Conservation (phyloP, 2,329 filamentous ascomycete species). For the Penicillium sp. region DNA sequence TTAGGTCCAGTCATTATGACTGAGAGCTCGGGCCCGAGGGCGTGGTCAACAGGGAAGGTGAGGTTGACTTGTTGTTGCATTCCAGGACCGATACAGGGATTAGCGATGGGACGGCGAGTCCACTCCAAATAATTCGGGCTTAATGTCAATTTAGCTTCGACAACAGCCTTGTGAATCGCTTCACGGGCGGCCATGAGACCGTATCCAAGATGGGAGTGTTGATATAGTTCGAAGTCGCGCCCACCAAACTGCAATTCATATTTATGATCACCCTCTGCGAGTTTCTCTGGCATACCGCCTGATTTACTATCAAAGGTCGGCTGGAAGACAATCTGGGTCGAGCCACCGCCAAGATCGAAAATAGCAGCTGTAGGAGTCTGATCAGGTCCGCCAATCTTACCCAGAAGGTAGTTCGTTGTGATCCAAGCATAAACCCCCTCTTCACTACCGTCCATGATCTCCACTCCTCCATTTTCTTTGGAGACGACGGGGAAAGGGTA, state of each 20-base stretch:
- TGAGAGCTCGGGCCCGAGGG: slow-evolving; percentile 60
- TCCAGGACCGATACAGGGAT: slow-evolving; percentile 83
- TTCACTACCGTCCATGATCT: slow-evolving; percentile 96
- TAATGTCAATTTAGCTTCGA: slow-evolving; percentile 66
- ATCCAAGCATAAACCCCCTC: slow-evolving; percentile 99
- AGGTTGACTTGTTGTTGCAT: slow-evolving; percentile 72
- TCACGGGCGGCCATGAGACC: slow-evolving; percentile 93
- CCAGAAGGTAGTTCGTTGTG: slow-evolving; percentile 95
- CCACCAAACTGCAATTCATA: slow-evolving; percentile 89
- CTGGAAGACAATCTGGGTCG: slow-evolving; percentile 97
- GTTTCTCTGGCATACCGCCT: slow-evolving; percentile 78
- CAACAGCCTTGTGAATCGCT: slow-evolving; percentile 70
- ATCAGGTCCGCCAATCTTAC: slow-evolving; percentile 92
- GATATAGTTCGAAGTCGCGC: slow-evolving; percentile 87
- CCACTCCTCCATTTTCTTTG: slow-evolving; percentile 77
- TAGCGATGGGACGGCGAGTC: slow-evolving; percentile 66
- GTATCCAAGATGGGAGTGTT: slow-evolving; percentile 96
- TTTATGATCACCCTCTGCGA: slow-evolving; percentile 91
- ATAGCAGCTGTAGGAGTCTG: slow-evolving; percentile 87
- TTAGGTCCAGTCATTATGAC: slow-evolving; percentile 87
- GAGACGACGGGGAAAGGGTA: slow-evolving; percentile 95
- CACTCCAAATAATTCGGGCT: slow-evolving; percentile 61
- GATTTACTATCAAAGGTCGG: slow-evolving; percentile 76
- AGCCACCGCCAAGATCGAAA: slow-evolving; percentile 94
- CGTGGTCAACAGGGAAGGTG: slow-evolving; percentile 62